Base-by-base conservation (phyloP, 768 basidiomycete genomes). In the Symmetrospora coprosmae region DNA sequence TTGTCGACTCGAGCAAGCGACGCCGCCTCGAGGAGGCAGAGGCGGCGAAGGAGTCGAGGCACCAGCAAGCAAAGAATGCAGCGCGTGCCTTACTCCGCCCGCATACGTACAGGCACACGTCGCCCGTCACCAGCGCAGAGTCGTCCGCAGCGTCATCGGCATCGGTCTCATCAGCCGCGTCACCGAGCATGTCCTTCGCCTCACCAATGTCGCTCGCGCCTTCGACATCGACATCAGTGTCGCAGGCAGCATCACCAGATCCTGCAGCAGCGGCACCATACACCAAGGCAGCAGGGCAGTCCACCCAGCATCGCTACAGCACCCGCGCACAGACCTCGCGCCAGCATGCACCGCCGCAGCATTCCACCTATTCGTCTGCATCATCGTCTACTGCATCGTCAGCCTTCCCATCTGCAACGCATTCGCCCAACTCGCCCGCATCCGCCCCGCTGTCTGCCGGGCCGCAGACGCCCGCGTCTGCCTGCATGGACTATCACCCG, bases 231-330 rank as follows among this genome's bases (percentile, higher is more conserved):
- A 38, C 52, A 3, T 59, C 34, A 40, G n/a, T n/a, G n/a, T 31
- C 37, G 35, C 28, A 28, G 5, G 47, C 28, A 17, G 37, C 55
- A 25, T 38, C 60, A 39, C 51, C 46, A 46, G 62, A 43, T 87
- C 79, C 34, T 76, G 73, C 21, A 89, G 75, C 23, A 89, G 74
- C 6, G 79, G 82, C 79, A 86, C 82, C 84, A 87, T 85, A 72
- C 82, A 83, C 64, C 83, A 81, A 66, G 87, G 87, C 50, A 89
- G 71, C 85, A 87, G 85, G 0, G 85, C 87, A 4, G 86, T 87
- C 49, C 8, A 14, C 27, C 13, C 49, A 50, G 8, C 49, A 30
- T 23, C 13, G 40, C 40, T 30, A 4, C 28, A 38, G 8, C 40
- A 43, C 27, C 28, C 43, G n/a, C 21, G n/a, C 53, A 56, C 21